Conservation (phyloP, 352 stramenopile species). For the Phytophthora pisi region DNA sequence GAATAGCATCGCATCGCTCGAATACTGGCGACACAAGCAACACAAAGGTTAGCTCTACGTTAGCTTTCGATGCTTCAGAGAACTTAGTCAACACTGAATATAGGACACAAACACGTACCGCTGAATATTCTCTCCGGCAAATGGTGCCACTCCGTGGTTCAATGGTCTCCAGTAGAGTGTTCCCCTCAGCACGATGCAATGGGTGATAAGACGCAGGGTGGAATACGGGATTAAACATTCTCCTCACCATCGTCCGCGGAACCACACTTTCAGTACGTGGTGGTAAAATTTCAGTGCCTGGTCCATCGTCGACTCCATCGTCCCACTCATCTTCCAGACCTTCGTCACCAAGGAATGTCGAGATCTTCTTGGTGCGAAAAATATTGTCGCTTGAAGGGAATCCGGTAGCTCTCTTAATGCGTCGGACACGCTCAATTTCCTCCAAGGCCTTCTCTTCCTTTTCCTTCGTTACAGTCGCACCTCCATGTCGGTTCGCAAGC, state of each 20-base stretch:
- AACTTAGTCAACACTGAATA: background rate
- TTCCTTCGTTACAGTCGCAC: constrained; percentile 23
- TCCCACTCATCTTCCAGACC: constrained; percentile 29
- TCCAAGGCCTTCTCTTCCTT: constrained; percentile 28
- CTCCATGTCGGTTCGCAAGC: constrained; percentile 29
- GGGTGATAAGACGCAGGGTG: constrained; percentile 47
- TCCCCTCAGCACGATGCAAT: constrained; percentile 40
- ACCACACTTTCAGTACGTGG: constrained; percentile 33
- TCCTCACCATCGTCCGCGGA: constrained; percentile 27
- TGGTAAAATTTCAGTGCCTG: constrained; percentile 22
- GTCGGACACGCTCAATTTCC: constrained; percentile 36
- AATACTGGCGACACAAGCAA: constrained; percentile 16
- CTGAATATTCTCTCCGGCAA: constrained; percentile 17
- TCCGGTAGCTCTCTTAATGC: constrained; percentile 41
- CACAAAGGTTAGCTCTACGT: background rate
- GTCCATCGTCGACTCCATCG: constrained; percentile 35
- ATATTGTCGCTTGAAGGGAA: constrained; percentile 51
- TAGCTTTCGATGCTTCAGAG: background rate
- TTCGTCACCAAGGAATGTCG: constrained; percentile 26
- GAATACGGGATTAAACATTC: constrained; percentile 29
- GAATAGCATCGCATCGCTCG: constrained; percentile 29
- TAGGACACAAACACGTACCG: constrained; percentile 20
- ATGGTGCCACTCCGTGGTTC: constrained; percentile 36
- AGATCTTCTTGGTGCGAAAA: constrained; percentile 47
- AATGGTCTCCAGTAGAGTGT: constrained; percentile 58